Conservation (phyloP, 805 yeast species). For the Suhomyces sp. region DNA sequence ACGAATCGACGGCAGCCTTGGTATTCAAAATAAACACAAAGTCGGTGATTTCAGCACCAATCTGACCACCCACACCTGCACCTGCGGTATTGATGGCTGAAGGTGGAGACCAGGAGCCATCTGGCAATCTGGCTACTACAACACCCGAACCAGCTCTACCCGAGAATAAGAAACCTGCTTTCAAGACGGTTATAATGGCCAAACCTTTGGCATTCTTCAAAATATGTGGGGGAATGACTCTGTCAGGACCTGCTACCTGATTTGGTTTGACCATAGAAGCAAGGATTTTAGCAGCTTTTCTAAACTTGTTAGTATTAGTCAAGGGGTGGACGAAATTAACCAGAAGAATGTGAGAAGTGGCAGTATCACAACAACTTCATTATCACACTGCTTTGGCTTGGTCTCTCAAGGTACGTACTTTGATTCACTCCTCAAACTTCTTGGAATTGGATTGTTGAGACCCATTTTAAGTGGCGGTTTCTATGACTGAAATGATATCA, state of each 20-base stretch:
- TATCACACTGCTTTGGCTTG: not conserved
- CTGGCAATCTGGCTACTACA: conserved; percentile 88
- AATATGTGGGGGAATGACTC: conserved; percentile 85
- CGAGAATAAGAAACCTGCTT: conserved; percentile 93
- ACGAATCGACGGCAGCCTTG: conserved; percentile 84
- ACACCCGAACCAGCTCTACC: conserved; percentile 98
- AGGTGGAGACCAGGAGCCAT: conserved; percentile 97
- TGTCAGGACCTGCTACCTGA: conserved; percentile 84
- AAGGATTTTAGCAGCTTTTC: conserved; percentile 90
- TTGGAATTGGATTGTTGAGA: conserved; percentile 91
- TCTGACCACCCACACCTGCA: conserved; percentile 98
- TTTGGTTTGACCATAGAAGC: conserved; percentile 92
- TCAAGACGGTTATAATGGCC: conserved; percentile 88
- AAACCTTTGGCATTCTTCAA: conserved; percentile 89
- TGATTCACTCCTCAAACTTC: conserved; percentile 82
- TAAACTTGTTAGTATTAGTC: conserved; percentile 27
- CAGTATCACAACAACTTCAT: too few relatives aligned
- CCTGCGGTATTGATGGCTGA: conserved; percentile 95
- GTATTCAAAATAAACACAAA: conserved; percentile 90
- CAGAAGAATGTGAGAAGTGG: not conserved
- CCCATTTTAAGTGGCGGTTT: conserved; percentile 28
- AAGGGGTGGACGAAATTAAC: not conserved
- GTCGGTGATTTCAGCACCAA: conserved; percentile 95
- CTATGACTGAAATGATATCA: not conserved
- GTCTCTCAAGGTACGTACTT: conserved; percentile 49